phyloP scores from a whole-genome alignment of 371 early-diverging fungal species.

The Syncephalastrum sp. region DNA sequence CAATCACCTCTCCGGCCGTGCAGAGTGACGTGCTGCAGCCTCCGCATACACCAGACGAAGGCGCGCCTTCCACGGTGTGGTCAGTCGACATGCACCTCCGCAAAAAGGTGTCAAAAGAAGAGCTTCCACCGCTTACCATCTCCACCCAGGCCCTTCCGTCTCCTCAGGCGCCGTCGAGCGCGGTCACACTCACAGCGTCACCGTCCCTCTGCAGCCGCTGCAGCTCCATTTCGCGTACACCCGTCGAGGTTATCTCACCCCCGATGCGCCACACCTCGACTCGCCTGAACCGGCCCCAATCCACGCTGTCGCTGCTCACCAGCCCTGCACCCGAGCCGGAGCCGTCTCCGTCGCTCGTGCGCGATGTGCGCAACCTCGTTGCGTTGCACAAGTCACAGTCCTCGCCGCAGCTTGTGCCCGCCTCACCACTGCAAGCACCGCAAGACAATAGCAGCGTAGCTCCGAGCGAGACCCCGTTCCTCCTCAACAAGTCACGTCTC shows the following conservation, averaged over 20 bases:
- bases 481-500: constrained; percentile 7
- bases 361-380: constrained; percentile 1
- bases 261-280: too few relatives aligned
- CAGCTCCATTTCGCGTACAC: constrained; percentile 10
- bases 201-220: constrained; percentile 20
- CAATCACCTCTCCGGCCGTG: neutral
- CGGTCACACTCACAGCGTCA: constrained; percentile 4
- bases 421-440: neutral
- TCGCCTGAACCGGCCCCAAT: too few relatives aligned
- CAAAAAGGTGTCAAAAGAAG: constrained; percentile 12
- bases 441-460: neutral
- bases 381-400: constrained; percentile 13
- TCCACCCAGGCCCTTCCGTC: constrained; percentile 1
- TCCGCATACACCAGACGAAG: constrained; percentile 16
- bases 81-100: constrained; percentile 10
- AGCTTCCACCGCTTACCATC: constrained; percentile 3
- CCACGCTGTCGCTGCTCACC: too few relatives aligned
- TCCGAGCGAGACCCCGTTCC: too few relatives aligned
- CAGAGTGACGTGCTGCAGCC: neutral
- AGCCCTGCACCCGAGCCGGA: too few relatives aligned
- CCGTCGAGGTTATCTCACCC: too few relatives aligned
- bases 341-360: neutral
- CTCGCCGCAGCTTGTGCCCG: constrained; percentile 1
- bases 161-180: neutral
- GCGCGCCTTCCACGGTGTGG: constrained; percentile 13